These are phyloP conservation scores for Morella rubra DNA, from an alignment of 306 rosid species.

Conservation along the genomic window DNA sequence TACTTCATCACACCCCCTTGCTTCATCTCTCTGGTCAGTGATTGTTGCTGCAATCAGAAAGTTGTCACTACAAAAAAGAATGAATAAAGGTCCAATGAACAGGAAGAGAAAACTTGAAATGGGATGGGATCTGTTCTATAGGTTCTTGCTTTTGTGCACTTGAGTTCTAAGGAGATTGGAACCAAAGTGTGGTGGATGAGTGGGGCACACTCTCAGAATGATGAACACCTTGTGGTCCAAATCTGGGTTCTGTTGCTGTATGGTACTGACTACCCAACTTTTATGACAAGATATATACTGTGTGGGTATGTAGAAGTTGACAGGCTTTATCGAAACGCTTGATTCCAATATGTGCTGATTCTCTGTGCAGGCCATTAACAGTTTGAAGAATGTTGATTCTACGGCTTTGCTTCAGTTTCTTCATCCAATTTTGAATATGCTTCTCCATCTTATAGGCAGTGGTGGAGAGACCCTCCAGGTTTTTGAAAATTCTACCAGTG, in stretches of 20 bases:
- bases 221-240: not conserved
- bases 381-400: constrained; percentile 99
- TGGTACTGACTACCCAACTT: not conserved
- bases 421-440: constrained; percentile 96
- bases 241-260: not conserved
- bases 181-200: not conserved
- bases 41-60: not conserved
- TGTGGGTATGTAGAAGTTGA: not conserved
- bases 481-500: constrained; percentile 26
- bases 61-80: not conserved
- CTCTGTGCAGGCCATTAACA: constrained; percentile 86
- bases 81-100: no score
- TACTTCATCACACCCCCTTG: not conserved
- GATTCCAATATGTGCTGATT: constrained; percentile 25
- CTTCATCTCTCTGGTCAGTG: not conserved
- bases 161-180: not conserved
- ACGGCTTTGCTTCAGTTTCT: constrained; percentile 98
- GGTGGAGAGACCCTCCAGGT: constrained; percentile 99
- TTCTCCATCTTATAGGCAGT: constrained; percentile 98
- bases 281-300: no score
- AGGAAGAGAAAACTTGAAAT: no score
- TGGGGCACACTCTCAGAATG: not conserved
- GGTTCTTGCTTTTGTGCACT: not conserved
- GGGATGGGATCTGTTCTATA: not conserved
- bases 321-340: constrained; percentile 13